These are phyloP conservation scores for Lactarius akahatsu DNA, from an alignment of 768 basidiomycete species.

Conservation along the genomic window DNA sequence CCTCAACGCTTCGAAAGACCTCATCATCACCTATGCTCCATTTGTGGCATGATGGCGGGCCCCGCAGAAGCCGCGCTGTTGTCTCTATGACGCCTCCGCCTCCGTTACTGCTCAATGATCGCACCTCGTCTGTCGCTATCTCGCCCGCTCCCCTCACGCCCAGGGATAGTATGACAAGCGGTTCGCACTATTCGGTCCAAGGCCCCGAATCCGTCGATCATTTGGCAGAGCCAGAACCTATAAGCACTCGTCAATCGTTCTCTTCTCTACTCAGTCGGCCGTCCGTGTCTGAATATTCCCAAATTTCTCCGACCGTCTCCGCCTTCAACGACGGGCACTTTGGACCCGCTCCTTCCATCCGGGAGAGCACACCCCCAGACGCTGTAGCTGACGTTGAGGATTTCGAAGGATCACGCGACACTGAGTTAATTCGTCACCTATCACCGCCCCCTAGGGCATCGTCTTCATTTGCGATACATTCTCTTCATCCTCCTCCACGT, in stretches of 20 bases:
- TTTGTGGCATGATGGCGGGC: conserved; percentile 19
- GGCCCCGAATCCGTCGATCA: conserved; percentile 18
- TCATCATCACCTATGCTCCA: conserved; percentile 44
- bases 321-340: conserved; percentile 69
- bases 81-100: conserved; percentile 30
- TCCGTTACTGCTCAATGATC: conserved; percentile 19
- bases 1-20: conserved; percentile 43
- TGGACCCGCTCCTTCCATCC: conserved; percentile 25
- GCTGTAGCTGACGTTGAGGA: conserved; percentile 5
- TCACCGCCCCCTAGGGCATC: conserved; percentile 30
- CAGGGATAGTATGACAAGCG: conserved; percentile 28
- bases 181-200: conserved; percentile 28
- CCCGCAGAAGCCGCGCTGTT: conserved; percentile 20
- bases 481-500: conserved; percentile 26
- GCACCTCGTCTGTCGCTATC: conserved; percentile 12
- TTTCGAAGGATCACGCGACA: conserved; percentile 1
- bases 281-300: conserved; percentile 67
- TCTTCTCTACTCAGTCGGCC: conserved; percentile 50
- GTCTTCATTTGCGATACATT: conserved; percentile 27
- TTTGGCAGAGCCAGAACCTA: conserved; percentile 30
- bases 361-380: conserved; percentile 31
- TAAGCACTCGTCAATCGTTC: conserved; percentile 48
- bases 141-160: conserved; percentile 3
- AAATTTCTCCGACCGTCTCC: conserved; percentile 73
- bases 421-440: conserved; percentile 22